Evolutionary conservation across 257 asterid genomes (phyloP), one percentile per base, ranked within the genome.

Genomic region (Jacaranda copaia): DNA sequence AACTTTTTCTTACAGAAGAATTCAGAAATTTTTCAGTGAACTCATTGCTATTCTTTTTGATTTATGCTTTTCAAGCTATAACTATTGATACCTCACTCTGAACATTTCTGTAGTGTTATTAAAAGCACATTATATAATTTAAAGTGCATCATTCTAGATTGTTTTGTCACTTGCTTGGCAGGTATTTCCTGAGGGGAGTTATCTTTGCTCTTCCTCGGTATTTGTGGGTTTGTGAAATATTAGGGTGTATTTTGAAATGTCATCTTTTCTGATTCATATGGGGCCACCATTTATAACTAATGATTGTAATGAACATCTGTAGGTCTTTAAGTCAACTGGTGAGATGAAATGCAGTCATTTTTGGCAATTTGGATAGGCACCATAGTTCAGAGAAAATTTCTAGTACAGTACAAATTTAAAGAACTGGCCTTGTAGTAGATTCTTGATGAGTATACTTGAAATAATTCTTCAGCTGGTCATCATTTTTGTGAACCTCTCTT

Each of bases 181-280:
- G 8, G 53, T 6, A 55, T 55, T 70, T 14, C 52, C 32, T 0
- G 3, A 3, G 19, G 43, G 25, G 58, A 40, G 57, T 14, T 42
- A 32, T 56, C 68, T 43, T 2, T 14, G 38, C 55, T 52, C 53
- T 53, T 20, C 35, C 16, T 19, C 66, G 18, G 14, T 55, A 3
- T 60, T 25, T 14, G 32, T 38, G 25, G 64, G 65, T 39, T 15
- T 74, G 9, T 32, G 14, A 8, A 8, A 18, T 46, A 7, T 51
- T 11, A 60, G 35, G 48, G 63, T 16, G 10, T 0, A 11, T 3
- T 15, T 63, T 11, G 60, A 64, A 32, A 52, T 52, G 8, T 65
- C 48, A 51, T 61, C 38, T 59, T 69, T 68, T 74, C 25, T 63
- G 58, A 75, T 65, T 66, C 20, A 55, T 68, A n/a, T 48, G 55